Percentiles rank a stretch among this genome's conserved stretches.
Conservation (phyloP, 2,329 filamentous ascomycete species). For the Tolypocladium tropicale region DNA sequence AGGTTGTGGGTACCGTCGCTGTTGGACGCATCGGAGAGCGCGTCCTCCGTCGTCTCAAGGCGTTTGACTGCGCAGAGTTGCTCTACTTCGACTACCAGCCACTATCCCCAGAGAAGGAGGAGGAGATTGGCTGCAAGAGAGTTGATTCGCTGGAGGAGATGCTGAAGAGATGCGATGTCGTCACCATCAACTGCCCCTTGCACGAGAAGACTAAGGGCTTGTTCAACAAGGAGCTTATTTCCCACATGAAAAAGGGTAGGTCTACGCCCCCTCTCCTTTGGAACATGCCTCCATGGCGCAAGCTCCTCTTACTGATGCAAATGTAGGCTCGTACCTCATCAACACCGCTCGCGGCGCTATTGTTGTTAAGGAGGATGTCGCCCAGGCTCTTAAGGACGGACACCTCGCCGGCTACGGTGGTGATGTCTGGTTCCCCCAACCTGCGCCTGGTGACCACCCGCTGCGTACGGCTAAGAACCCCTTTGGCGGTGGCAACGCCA, state of each 20-base stretch:
- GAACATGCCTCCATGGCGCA: too few relatives aligned
- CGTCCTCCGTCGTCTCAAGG: slow-evolving; percentile 88
- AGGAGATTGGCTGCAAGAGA: slow-evolving; percentile 89
- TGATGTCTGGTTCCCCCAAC: slow-evolving; percentile 96
- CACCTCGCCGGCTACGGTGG: slow-evolving; percentile 85
- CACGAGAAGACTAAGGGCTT: slow-evolving; percentile 95
- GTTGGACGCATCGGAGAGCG: slow-evolving; percentile 97
- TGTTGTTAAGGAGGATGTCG: slow-evolving; percentile 98
- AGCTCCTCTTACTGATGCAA: neutral
- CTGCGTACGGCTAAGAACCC: slow-evolving; percentile 90
- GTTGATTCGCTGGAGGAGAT: slow-evolving; percentile 89
- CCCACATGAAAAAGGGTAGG: slow-evolving; percentile 96
- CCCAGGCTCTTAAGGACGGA: slow-evolving; percentile 80
- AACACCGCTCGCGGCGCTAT: slow-evolving; percentile 99
- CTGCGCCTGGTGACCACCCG: slow-evolving; percentile 83
- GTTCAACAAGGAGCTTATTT: slow-evolving; percentile 97
- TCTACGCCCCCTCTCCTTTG: neutral
- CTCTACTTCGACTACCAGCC: slow-evolving; percentile 99
- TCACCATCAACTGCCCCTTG: slow-evolving; percentile 98
- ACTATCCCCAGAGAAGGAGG: slow-evolving; percentile 71
- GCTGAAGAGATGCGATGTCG: slow-evolving; percentile 86
- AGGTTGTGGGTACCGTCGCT: slow-evolving; percentile 95
- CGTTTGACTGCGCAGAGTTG: slow-evolving; percentile 99
- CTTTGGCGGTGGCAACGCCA: slow-evolving; percentile 95
- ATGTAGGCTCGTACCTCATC: slow-evolving; percentile 77